Percentiles rank a stretch among this genome's conserved stretches.
phyloP scores from a whole-genome alignment of 768 basidiomycete species.

The Termitomyces sp. region DNA sequence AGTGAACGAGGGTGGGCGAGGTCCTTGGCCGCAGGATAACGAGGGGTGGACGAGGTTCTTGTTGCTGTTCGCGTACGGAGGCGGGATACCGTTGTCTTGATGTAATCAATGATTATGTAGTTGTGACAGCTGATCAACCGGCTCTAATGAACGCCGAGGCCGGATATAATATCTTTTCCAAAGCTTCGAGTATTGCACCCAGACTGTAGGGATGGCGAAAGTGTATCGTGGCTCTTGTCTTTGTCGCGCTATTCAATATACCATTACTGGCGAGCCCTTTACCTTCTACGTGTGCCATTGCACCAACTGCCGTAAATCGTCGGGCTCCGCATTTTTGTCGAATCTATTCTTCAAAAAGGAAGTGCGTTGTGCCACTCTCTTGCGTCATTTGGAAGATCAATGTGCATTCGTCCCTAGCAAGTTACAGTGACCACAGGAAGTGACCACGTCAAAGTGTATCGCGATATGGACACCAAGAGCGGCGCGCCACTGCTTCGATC shows the following conservation, averaged over 20 bases:
- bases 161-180: not conserved
- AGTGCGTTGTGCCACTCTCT: conserved; percentile 8
- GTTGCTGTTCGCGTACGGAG: too few relatives aligned
- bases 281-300: conserved; percentile 17
- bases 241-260: conserved; percentile 11
- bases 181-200: too few relatives aligned
- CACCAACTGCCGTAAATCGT: conserved; percentile 20
- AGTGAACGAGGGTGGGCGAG: too few relatives aligned
- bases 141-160: not conserved
- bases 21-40: too few relatives aligned
- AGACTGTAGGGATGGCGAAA: conserved; percentile 1
- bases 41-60: too few relatives aligned
- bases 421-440: conserved; percentile 17
- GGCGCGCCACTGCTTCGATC: conserved; percentile 19
- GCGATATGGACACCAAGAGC: conserved; percentile 19
- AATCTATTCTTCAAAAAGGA: conserved; percentile 21
- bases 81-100: too few relatives aligned
- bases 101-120: too few relatives aligned
- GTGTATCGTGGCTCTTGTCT: conserved; percentile 12
- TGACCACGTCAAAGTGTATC: conserved; percentile 18
- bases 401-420: conserved; percentile 9
- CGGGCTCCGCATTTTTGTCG: conserved; percentile 21
- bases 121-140: not conserved
- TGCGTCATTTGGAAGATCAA: too few relatives aligned
- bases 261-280: conserved; percentile 16